These are phyloP conservation scores for Cyphellophora attinorum DNA, from an alignment of 2,329 filamentous ascomycete species.

Conservation along the genomic window DNA sequence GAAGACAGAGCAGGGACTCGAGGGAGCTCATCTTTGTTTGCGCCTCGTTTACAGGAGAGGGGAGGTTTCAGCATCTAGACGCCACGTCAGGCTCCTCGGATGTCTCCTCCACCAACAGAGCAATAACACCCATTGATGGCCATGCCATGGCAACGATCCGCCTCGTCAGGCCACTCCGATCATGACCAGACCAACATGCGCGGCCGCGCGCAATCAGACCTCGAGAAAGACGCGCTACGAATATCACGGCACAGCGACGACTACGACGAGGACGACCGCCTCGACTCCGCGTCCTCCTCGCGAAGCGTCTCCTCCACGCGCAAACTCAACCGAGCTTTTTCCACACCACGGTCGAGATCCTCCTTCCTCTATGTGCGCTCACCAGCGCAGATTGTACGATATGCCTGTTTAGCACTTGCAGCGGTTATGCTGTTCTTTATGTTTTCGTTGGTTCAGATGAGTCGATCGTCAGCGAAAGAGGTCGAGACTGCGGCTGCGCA, in stretches of 20 bases:
- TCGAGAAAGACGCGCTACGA: conserved; percentile 17
- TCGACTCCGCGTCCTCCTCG: conserved; percentile 34
- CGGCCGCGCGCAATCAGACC: conserved; percentile 14
- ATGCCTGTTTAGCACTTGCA: conserved; percentile 64
- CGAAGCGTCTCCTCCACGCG: conserved; percentile 21
- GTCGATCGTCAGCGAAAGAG: conserved; percentile 57
- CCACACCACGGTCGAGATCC: conserved; percentile 23
- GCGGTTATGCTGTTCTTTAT: conserved; percentile 67
- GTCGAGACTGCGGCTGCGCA: conserved; percentile 41
- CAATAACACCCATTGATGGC: no score
- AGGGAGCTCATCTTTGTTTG: no score
- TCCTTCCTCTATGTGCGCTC: conserved; percentile 46
- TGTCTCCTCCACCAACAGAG: no score
- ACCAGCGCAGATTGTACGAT: conserved; percentile 65
- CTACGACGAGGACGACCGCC: conserved; percentile 26
- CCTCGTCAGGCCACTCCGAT: conserved; percentile 12
- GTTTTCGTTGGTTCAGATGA: conserved; percentile 62
- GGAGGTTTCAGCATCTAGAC: no score
- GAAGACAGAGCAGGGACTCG: no score
- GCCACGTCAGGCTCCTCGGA: no score
- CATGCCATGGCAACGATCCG: conserved; percentile 17
- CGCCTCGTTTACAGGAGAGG: no score
- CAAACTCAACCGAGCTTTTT: conserved; percentile 28
- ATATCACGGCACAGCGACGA: conserved; percentile 2
- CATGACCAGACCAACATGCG: conserved; percentile 12